phyloP scores from a whole-genome alignment of 2,329 filamentous ascomycete genomes.

The Myrmaecium sp. region DNA sequence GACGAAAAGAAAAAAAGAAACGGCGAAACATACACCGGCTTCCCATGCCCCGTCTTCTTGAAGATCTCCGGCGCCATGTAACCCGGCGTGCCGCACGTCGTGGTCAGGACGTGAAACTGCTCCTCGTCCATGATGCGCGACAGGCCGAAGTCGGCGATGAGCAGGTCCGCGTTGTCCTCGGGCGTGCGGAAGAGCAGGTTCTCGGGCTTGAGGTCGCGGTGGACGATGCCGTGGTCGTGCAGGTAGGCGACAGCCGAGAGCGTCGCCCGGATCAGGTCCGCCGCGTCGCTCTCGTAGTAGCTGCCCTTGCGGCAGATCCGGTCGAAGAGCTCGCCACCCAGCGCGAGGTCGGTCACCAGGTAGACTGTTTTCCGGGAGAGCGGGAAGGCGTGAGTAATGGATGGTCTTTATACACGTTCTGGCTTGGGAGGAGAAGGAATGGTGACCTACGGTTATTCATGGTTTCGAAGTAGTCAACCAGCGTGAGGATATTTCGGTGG shows the following conservation, averaged over 20 bases:
- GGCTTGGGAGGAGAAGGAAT: neutral
- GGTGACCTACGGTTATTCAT: slow-evolving; percentile 82
- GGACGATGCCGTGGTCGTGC: slow-evolving; percentile 96
- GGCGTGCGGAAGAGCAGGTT: slow-evolving; percentile 93
- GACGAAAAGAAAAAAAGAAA: neutral
- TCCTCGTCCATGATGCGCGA: slow-evolving; percentile 98
- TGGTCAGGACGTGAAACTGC: slow-evolving; percentile 93
- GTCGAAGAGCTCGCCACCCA: slow-evolving; percentile 94
- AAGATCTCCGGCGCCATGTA: slow-evolving; percentile 99
- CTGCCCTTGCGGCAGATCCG: slow-evolving; percentile 97
- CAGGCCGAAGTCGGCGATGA: slow-evolving; percentile 94
- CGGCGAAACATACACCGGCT: slow-evolving; percentile 51
- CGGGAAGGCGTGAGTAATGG: neutral
- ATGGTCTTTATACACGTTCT: neutral
- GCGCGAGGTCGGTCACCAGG: slow-evolving; percentile 87
- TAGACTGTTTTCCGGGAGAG: slow-evolving; percentile 42
- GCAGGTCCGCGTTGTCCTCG: slow-evolving; percentile 89
- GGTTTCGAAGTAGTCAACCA: slow-evolving; percentile 98
- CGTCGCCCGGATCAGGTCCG: slow-evolving; percentile 84
- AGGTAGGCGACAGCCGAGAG: slow-evolving; percentile 96
- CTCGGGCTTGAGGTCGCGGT: slow-evolving; percentile 93
- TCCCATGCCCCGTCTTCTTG: slow-evolving; percentile 94
- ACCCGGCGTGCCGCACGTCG: slow-evolving; percentile 90
- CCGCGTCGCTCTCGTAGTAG: slow-evolving; percentile 95
- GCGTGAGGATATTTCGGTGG: slow-evolving; percentile 90